phyloP scores from a whole-genome alignment of 2,329 filamentous ascomycete genomes.

The Periconia digitata region DNA sequence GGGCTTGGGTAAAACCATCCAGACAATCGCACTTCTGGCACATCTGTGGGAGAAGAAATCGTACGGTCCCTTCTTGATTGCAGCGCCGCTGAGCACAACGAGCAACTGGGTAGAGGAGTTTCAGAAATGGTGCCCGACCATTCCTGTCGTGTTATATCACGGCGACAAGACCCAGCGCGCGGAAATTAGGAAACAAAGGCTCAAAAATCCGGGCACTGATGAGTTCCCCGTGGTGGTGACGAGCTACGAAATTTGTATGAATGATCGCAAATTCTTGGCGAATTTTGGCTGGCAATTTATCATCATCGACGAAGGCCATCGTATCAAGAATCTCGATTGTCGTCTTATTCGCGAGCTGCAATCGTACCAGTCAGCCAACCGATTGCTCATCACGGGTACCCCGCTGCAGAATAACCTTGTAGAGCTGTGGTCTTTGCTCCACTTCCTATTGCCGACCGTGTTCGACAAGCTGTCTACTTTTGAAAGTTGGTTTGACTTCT shows the following conservation, averaged over 20 bases:
- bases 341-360: constrained; percentile 86
- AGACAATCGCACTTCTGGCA: constrained; percentile 85
- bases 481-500: constrained; percentile 96
- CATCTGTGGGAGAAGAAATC: constrained; percentile 83
- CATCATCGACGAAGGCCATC: constrained; percentile 95
- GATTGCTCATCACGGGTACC: constrained; percentile 90
- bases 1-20: constrained; percentile 90
- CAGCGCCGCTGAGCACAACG: constrained; percentile 86
- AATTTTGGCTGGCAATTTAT: constrained; percentile 96
- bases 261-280: constrained; percentile 78
- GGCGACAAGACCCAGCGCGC: constrained; percentile 78
- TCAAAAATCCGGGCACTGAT: constrained; percentile 68
- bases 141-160: constrained; percentile 89
- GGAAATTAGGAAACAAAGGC: constrained; percentile 69
- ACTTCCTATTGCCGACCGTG: constrained; percentile 89
- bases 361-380: constrained; percentile 85
- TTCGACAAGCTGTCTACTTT: constrained; percentile 94
- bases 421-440: constrained; percentile 90
- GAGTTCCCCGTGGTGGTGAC: constrained; percentile 92
- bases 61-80: constrained; percentile 88
- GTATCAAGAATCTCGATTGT: constrained; percentile 95
- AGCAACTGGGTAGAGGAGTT: constrained; percentile 98
- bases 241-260: constrained; percentile 93
- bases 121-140: constrained; percentile 81
- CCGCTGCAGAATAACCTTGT: constrained; percentile 94